Evolutionary conservation across 83 land plant genomes (phyloP).

Genomic region (Picea abies): DNA sequence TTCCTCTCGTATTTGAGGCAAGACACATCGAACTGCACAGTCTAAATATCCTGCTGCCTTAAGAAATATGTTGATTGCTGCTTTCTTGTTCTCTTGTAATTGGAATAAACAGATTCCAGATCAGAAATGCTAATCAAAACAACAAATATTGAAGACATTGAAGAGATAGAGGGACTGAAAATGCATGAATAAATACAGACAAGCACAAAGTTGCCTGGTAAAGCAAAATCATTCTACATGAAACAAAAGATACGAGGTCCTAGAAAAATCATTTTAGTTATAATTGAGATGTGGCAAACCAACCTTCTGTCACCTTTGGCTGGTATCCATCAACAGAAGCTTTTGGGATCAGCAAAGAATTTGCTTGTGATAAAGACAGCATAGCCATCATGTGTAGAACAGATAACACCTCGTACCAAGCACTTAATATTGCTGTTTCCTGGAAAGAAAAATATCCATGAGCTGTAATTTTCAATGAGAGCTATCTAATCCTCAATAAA

Average conservation of each 20-base stretch:
- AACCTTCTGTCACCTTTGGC: constrained; percentile 80
- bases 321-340: constrained; percentile 73
- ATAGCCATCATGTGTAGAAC: constrained; percentile 86
- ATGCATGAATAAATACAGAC: background rate
- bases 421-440: constrained; percentile 80
- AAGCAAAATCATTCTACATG: background rate
- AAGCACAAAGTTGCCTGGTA: constrained; percentile 10
- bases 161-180: background rate
- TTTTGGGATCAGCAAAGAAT: constrained; percentile 71
- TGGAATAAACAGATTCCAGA: constrained; percentile 20
- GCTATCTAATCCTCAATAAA: background rate
- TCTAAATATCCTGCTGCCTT: constrained; percentile 84
- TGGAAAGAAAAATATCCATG: constrained; percentile 17
- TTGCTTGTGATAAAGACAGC: constrained; percentile 79
- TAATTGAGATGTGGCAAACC: constrained; percentile 2
- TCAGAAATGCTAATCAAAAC: background rate
- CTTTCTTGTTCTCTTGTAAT: constrained; percentile 61
- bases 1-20: constrained; percentile 58
- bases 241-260: constrained; percentile 5
- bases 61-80: constrained; percentile 63
- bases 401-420: constrained; percentile 88
- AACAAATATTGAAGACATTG: background rate
- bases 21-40: constrained; percentile 58
- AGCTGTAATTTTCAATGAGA: background rate
- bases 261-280: background rate